Evolutionary conservation across 2,329 filamentous ascomycete genomes (phyloP).

Genomic region (Verticillium isaacii): DNA sequence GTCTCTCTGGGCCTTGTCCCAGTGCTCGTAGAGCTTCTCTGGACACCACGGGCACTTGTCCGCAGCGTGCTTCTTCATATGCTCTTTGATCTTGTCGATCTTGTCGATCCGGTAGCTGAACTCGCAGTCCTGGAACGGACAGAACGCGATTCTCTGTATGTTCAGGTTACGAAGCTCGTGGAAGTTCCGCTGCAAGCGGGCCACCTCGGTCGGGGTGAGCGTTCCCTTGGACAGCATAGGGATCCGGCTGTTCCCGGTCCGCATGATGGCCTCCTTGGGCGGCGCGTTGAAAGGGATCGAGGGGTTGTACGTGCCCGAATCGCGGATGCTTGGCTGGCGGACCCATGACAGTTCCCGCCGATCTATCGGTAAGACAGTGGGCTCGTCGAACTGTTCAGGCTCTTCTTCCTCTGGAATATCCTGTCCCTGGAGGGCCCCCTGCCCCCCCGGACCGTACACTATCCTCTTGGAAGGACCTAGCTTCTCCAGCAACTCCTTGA

Average conservation of each 20-base stretch:
- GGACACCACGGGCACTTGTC: slow-evolving; percentile 31
- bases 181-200: slow-evolving; percentile 27
- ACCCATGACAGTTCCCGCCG: slow-evolving; percentile 25
- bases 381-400: background rate
- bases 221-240: slow-evolving; percentile 31
- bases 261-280: slow-evolving; percentile 29
- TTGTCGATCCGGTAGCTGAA: slow-evolving; percentile 26
- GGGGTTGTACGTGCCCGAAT: slow-evolving; percentile 20
- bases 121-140: slow-evolving; percentile 31
- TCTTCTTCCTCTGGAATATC: background rate
- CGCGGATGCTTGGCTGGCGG: slow-evolving; percentile 21
- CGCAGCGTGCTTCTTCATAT: slow-evolving; percentile 30
- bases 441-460: background rate
- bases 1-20: slow-evolving; percentile 17
- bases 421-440: background rate
- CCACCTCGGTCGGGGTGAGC: slow-evolving; percentile 35
- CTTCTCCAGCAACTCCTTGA: background rate
- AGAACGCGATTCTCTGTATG: slow-evolving; percentile 28
- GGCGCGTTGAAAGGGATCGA: slow-evolving; percentile 29
- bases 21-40: slow-evolving; percentile 22
- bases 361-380: background rate
- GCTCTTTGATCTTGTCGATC: slow-evolving; percentile 23
- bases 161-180: slow-evolving; percentile 26
- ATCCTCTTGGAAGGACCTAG: background rate
- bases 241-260: slow-evolving; percentile 23